These are phyloP conservation scores for Seiridium cupressi DNA, from an alignment of 2,329 filamentous ascomycete genomes.

Conservation along the genomic window DNA sequence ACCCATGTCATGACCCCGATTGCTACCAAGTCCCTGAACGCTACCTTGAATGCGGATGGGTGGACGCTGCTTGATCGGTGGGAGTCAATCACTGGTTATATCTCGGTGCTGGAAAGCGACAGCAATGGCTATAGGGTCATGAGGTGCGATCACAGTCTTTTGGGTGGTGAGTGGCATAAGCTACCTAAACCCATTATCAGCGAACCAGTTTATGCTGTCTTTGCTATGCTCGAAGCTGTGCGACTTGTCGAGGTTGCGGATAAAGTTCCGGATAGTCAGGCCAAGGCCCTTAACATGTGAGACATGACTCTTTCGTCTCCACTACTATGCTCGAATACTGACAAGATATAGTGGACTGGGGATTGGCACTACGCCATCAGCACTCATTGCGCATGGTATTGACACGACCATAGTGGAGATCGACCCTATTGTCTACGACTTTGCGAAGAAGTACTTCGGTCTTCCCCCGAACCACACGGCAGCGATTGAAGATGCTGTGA, in stretches of 20 bases:
- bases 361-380: constrained; percentile 86
- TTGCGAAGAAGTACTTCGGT: constrained; percentile 79
- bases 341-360: constrained; percentile 68
- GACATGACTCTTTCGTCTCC: constrained; percentile 23
- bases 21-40: constrained; percentile 63
- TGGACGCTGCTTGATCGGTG: constrained; percentile 77
- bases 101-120: constrained; percentile 81
- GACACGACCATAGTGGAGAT: constrained; percentile 94
- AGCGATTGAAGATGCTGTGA: constrained; percentile 79
- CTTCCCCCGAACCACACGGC: constrained; percentile 74
- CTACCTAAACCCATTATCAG: constrained; percentile 54
- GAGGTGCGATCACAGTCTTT: constrained; percentile 89
- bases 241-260: constrained; percentile 67
- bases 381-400: constrained; percentile 83
- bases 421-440: constrained; percentile 83
- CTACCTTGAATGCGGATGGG: constrained; percentile 59
- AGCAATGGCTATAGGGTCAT: constrained; percentile 73
- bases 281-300: constrained; percentile 83
- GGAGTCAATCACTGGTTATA: constrained; percentile 87
- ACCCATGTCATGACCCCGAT: constrained; percentile 65
- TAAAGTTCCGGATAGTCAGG: constrained; percentile 58
- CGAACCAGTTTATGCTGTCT: constrained; percentile 95
- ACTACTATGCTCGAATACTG: too few relatives aligned
- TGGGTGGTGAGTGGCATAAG: constrained; percentile 86
- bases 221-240: constrained; percentile 91